Evolutionary conservation across 1,139 yeast genomes (phyloP), one percentile per base, ranked within the genome.

Genomic region (Blastobotrys elegans): DNA sequence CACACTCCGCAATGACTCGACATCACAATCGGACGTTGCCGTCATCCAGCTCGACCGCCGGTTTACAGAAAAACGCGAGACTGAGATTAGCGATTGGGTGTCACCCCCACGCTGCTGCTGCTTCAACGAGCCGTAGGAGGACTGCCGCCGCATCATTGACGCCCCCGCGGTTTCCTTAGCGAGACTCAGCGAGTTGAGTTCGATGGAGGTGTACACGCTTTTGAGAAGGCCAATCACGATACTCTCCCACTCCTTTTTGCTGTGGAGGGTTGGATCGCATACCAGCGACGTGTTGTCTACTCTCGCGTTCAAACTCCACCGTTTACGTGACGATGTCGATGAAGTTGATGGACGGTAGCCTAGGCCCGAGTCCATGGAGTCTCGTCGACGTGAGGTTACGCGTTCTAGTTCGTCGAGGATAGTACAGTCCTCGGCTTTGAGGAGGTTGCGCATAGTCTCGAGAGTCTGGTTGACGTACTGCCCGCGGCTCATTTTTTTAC

Each of bases 401-500:
- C 31, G 44, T 46, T 24, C 45, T 3, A 21, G 17, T 6, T 34
- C 38, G 13, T 14, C 27, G 46, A 45, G 36, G 36, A 43, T 14
- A 6, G 39, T 11, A 29, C 40, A 32, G 16, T 51, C 50, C 38
- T 51, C 54, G 17, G 51, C 55, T 31, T 40, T 27, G 14, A 54
- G 50, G 29, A 56, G 49, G 33, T 43, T 50, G 24, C 46, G 40
- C 49, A 57, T 49, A 2, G 61, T 52, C 3, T 51, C 53, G 45
- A 49, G 52, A 1, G 65, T 62, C 34, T 55, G 59, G 32, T 50
- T 63, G 49, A 47, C 62, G 48, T 51, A 68, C 49, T 54, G 66
- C 43, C 54, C 61, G 55, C 58, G 56, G 47, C 56, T 63, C 69
- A 63, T 74, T 66, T 56, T 72, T 67, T 53, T 57, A 35, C 53